Evolutionary conservation across 768 basidiomycete species (phyloP).

Genomic region (Paxillus involutus): DNA sequence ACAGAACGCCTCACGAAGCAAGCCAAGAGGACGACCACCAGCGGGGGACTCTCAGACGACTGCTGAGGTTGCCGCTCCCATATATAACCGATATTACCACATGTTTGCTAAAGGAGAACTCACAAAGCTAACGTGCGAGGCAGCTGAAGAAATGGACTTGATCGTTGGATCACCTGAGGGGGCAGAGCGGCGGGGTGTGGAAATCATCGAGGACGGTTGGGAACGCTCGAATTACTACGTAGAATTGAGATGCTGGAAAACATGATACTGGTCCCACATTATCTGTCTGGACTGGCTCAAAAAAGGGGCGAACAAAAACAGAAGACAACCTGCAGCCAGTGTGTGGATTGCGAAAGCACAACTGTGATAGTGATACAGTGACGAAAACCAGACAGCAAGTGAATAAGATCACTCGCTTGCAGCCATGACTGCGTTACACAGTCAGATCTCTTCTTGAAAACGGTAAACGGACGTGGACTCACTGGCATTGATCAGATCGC

Average conservation of each 20-base stretch:
- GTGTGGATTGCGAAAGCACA: conserved; percentile 22
- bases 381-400: conserved; percentile 32
- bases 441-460: conserved; percentile 8
- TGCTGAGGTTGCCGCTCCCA: conserved; percentile 29
- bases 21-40: conserved; percentile 9
- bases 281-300: conserved; percentile 3
- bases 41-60: conserved; percentile 4
- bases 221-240: conserved; percentile 89
- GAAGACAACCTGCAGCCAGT: conserved; percentile 11
- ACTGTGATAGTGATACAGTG: conserved; percentile 29
- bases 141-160: conserved; percentile 59
- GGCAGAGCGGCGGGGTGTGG: conserved; percentile 45
- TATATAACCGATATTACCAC: conserved; percentile 93
- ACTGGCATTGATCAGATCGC: conserved; percentile 97
- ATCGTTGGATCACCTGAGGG: conserved; percentile 40
- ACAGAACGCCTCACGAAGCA: conserved; percentile 23
- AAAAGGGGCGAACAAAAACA: conserved; percentile 1
- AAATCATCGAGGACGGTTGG: conserved; percentile 76
- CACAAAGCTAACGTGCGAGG: conserved; percentile 53
- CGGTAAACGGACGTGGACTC: conserved; percentile 37
- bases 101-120: conserved; percentile 90
- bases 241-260: conserved; percentile 66
- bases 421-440: conserved; percentile 72
- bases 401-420: conserved; percentile 72
- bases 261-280: conserved; percentile 19